These are phyloP conservation scores for Fusarium cyanostomum DNA, from an alignment of 2,329 filamentous ascomycete species.

Conservation along the genomic window DNA sequence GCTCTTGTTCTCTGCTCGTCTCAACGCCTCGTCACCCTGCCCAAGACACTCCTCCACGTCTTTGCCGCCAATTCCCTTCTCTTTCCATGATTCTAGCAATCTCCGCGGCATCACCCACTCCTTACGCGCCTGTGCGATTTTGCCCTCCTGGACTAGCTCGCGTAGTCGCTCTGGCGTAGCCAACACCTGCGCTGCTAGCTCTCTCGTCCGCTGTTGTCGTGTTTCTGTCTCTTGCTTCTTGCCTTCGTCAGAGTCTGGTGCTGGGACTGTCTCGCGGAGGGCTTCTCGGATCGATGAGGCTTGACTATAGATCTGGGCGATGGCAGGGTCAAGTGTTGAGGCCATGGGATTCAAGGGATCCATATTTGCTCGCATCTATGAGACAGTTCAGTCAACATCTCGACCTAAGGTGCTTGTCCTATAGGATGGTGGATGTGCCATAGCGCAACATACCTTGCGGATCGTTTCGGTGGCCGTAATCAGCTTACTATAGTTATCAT, in stretches of 20 bases:
- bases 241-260: constrained; percentile 54
- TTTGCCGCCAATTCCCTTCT: constrained; percentile 62
- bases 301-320: constrained; percentile 76
- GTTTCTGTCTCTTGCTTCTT: constrained; percentile 47
- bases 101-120: constrained; percentile 65
- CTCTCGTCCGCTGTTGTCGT: constrained; percentile 54
- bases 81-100: constrained; percentile 63
- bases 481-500: constrained; percentile 97
- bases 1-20: constrained; percentile 27
- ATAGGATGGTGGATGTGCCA: too few species aligned
- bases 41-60: constrained; percentile 64
- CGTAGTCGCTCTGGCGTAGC: constrained; percentile 68
- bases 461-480: constrained; percentile 98
- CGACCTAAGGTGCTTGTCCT: too few species aligned
- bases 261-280: constrained; percentile 58
- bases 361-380: constrained; percentile 80
- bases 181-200: constrained; percentile 71
- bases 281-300: constrained; percentile 64
- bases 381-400: neutral
- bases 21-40: constrained; percentile 63
- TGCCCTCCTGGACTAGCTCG: constrained; percentile 66
- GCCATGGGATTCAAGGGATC: constrained; percentile 80
- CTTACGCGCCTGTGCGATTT: constrained; percentile 66
- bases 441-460: constrained; percentile 64
- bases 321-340: constrained; percentile 76